Percentiles rank a stretch among this genome's conserved stretches.
These are phyloP conservation scores for Papiliotrema terrestris DNA, from an alignment of 1,284 basidiomycete species.

Conservation along the genomic window DNA sequence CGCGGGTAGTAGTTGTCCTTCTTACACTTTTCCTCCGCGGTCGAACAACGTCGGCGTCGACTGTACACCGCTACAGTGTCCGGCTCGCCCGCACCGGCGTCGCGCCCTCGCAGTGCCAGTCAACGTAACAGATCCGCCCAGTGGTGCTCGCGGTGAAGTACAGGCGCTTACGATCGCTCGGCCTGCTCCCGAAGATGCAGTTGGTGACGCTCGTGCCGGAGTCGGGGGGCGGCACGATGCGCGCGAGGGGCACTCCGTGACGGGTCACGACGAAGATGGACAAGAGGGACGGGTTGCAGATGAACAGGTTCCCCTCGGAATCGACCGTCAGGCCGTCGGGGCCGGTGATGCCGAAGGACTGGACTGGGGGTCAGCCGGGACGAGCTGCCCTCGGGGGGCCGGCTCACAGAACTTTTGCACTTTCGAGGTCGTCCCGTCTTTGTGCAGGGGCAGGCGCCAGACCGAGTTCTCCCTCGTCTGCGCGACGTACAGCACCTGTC, in stretches of 20 bases:
- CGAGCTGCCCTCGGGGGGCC: too few species aligned
- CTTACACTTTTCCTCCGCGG: too few species aligned
- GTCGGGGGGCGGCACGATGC: conserved; percentile 10
- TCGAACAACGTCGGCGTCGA: too few species aligned
- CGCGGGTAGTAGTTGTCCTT: too few species aligned
- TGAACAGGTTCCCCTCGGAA: conserved; percentile 13
- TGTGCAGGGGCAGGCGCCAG: conserved; percentile 14
- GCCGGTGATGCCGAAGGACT: conserved; percentile 11
- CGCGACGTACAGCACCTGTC: conserved; percentile 11
- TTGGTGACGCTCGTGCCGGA: conserved; percentile 7
- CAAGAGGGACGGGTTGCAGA: conserved; percentile 9
- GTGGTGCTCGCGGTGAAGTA: conserved; percentile 9
- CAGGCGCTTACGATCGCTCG: conserved; percentile 9
- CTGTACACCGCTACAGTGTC: background rate
- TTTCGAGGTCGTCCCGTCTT: conserved; percentile 15
- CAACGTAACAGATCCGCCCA: conserved; percentile 11
- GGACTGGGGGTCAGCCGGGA: conserved; percentile 1
- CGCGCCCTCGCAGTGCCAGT: conserved; percentile 13
- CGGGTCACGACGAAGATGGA: conserved; percentile 14
- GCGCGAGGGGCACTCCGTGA: conserved; percentile 9
- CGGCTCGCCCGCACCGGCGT: background rate
- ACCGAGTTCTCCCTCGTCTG: conserved; percentile 20
- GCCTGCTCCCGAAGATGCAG: conserved; percentile 16
- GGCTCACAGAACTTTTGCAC: conserved; percentile 13
- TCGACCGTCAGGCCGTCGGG: conserved; percentile 19